Conservation (phyloP, 257 asterid genomes). For the Nicotiana undulata region DNA sequence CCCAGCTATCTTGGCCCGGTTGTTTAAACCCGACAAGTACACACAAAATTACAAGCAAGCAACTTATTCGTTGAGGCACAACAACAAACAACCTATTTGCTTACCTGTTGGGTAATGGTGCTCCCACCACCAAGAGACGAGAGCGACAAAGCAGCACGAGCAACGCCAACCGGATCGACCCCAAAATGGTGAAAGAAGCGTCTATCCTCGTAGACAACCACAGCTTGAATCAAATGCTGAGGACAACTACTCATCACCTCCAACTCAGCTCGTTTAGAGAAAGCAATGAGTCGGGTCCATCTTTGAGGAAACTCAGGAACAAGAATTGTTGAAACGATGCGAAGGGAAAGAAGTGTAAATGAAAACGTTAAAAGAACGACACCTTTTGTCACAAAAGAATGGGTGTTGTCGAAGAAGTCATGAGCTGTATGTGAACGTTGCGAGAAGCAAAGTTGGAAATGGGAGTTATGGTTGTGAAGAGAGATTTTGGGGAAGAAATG, state of each 20-base stretch:
- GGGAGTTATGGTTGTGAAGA: neutral
- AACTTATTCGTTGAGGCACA: slow-evolving; percentile 20
- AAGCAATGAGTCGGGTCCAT: slow-evolving; percentile 21
- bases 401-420: neutral
- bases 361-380: slow-evolving; percentile 22
- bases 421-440: neutral
- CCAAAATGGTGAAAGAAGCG: slow-evolving; percentile 28
- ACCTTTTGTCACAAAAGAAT: slow-evolving; percentile 7
- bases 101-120: slow-evolving; percentile 29
- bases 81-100: slow-evolving; percentile 12
- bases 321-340: slow-evolving; percentile 16
- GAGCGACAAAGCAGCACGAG: slow-evolving; percentile 25
- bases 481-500: neutral
- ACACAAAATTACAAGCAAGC: too few relatives aligned
- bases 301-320: slow-evolving; percentile 28
- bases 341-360: slow-evolving; percentile 19
- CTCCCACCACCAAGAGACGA: slow-evolving; percentile 33
- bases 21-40: neutral
- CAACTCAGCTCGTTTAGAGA: slow-evolving; percentile 22
- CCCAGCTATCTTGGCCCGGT: neutral
- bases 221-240: slow-evolving; percentile 22
- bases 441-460: slow-evolving; percentile 11
- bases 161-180: slow-evolving; percentile 25
- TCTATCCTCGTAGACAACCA: slow-evolving; percentile 27
- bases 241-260: slow-evolving; percentile 19